These are phyloP conservation scores for Paspalum notatum DNA, from an alignment of 176 grass and related monocot genomes.

Conservation along the genomic window DNA sequence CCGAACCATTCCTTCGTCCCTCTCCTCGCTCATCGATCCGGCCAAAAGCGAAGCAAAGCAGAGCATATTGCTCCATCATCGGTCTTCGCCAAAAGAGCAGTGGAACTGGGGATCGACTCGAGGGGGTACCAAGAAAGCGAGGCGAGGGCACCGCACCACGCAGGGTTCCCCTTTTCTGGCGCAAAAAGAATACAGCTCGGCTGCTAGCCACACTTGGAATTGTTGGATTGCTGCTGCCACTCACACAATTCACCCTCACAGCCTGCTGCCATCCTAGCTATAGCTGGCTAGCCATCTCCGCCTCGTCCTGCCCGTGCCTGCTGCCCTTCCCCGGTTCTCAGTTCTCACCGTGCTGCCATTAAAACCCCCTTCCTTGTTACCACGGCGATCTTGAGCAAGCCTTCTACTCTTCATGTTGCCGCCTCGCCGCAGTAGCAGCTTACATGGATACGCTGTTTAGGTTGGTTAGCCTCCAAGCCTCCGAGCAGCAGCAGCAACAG, in stretches of 20 bases:
- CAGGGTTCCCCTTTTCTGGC: constrained; percentile 37
- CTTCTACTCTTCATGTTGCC: constrained; percentile 45
- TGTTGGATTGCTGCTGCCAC: neutral
- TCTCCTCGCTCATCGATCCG: constrained; percentile 41
- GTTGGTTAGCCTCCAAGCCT: constrained; percentile 90
- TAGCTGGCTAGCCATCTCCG: constrained; percentile 9
- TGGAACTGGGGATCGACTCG: constrained; percentile 45
- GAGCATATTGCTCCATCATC: constrained; percentile 44
- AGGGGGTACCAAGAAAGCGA: constrained; percentile 28
- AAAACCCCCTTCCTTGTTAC: constrained; percentile 53
- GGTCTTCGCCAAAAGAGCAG: constrained; percentile 57
- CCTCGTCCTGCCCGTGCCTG: neutral
- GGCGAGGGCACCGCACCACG: constrained; percentile 30
- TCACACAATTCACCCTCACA: constrained; percentile 11
- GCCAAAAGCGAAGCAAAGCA: constrained; percentile 54
- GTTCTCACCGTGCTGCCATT: constrained; percentile 35
- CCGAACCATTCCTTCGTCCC: constrained; percentile 11
- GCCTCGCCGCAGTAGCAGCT: constrained; percentile 40
- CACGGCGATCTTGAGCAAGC: constrained; percentile 34
- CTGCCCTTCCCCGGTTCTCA: neutral
- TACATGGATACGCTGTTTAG: constrained; percentile 99
- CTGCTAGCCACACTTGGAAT: constrained; percentile 26
- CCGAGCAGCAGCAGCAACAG: constrained; percentile 68
- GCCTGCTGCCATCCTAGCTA: constrained; percentile 18
- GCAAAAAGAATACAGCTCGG: constrained; percentile 44